Evolutionary conservation across 257 asterid species (phyloP).

Genomic region (Nicotiana undulata): DNA sequence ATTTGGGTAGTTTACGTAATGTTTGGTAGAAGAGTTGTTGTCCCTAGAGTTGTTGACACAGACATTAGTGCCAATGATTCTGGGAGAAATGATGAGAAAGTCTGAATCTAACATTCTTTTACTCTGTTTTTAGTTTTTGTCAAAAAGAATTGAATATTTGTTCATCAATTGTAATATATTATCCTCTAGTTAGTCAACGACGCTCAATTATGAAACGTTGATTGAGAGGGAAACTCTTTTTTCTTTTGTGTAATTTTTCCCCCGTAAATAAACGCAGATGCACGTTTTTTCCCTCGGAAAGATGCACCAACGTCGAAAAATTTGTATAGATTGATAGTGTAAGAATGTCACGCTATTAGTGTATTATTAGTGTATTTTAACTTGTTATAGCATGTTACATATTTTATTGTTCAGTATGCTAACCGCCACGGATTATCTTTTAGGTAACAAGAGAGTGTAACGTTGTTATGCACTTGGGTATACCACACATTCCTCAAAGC

Average conservation of each 20-base stretch:
- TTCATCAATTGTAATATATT: background rate
- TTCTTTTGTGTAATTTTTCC: background rate
- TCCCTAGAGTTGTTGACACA: background rate
- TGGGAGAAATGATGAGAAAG: conserved; percentile 28
- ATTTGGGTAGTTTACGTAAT: conserved; percentile 2
- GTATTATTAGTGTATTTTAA: no score
- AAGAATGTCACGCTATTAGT: no score
- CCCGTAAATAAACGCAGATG: background rate
- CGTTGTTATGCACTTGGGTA: no score
- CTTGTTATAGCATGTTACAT: no score
- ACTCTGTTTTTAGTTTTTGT: background rate
- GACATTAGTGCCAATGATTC: background rate
- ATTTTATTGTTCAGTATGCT: no score
- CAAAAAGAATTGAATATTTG: background rate
- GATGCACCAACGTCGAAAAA: background rate
- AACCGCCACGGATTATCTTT: no score
- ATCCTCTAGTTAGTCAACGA: background rate
- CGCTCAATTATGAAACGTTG: background rate
- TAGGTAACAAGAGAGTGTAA: no score
- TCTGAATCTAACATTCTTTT: conserved; percentile 11
- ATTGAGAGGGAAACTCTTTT: background rate
- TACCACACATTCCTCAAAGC: no score
- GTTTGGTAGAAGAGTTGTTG: background rate
- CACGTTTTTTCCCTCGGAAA: background rate
- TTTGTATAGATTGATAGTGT: no score